These are phyloP conservation scores for Verticillium albo-atrum DNA, from an alignment of 2,329 filamentous ascomycete species.

Conservation along the genomic window DNA sequence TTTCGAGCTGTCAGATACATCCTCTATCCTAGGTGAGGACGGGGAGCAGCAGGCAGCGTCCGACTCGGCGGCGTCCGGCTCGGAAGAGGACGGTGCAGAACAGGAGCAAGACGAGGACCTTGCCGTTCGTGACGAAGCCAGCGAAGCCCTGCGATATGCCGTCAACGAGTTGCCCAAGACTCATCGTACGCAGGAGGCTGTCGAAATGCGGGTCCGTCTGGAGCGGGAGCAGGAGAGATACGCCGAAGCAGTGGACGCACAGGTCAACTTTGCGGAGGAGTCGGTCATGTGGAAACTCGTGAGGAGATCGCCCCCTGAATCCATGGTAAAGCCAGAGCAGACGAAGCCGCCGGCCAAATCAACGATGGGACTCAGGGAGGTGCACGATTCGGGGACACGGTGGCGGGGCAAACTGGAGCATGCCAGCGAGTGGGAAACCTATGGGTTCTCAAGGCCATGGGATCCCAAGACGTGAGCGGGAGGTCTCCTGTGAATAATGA, in stretches of 20 bases:
- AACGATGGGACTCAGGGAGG: conserved; percentile 26
- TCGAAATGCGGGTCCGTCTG: conserved; percentile 31
- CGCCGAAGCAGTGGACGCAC: conserved; percentile 37
- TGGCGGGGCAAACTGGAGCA: conserved; percentile 35
- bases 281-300: conserved; percentile 40
- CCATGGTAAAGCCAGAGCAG: conserved; percentile 23
- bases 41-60: background rate
- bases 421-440: conserved; percentile 37
- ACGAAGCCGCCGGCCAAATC: conserved; percentile 21
- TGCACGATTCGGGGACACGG: conserved; percentile 28
- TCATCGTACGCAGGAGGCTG: conserved; percentile 25
- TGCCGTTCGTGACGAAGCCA: conserved; percentile 31
- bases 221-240: conserved; percentile 39
- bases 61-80: background rate
- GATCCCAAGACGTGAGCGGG: background rate
- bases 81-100: conserved; percentile 8
- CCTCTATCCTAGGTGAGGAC: background rate
- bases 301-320: conserved; percentile 30
- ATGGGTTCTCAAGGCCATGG: background rate
- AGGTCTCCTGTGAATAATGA: background rate
- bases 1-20: background rate
- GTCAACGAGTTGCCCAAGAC: conserved; percentile 34
- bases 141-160: conserved; percentile 38
- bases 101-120: conserved; percentile 9
- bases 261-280: conserved; percentile 36